Evolutionary conservation across 495 filamentous ascomycete genomes (phyloP), one percentile per base, ranked within the genome.

Genomic region (Choiromyces venosus): DNA sequence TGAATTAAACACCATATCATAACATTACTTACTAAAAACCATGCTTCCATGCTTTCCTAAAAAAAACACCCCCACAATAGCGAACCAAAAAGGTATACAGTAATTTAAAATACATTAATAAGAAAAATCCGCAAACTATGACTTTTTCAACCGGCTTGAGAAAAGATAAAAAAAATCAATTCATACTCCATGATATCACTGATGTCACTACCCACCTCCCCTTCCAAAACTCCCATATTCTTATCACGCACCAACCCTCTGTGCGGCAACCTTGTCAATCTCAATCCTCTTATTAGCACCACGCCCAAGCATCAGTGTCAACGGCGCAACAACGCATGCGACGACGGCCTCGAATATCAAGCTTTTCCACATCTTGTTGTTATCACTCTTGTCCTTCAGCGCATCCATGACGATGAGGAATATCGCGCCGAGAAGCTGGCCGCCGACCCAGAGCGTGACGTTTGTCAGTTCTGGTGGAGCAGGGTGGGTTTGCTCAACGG

Each of bases 381-480:
- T 80, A 66, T 80, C 77, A 7, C 37, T 61, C 0, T 86, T 86
- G 12, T 83, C 91, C 82, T 91, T 92, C 78, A 98, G 83, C 64
- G 90, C 92, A 79, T 92, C 91, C 82, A 91, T 91, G 46, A 92
- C 83, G 29, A 99, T 79, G 79, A 97, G 90, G 80, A 97, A 97
- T 14, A 95, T 81, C 0, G 87, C 94, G 1, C 95, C 95, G 0
- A 94, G 80, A 12, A 93, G 76, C 83, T 93, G 91, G 0, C 93
- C 94, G 21, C 91, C 91, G 14, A 87, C 87, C 95, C 94, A 98
- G 78, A 90, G 90, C 38, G 96, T 85, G 66, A 91, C 92, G 69
- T 87, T 90, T 9, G 92, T 90, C 67, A 97, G 87, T 85, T 95
- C 94, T 1, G 95, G 93, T n/a, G 89, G 89, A 36, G 94, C 89